These are phyloP conservation scores for Xylaria sp. DNA, from an alignment of 2,329 filamentous ascomycete species.

Conservation along the genomic window DNA sequence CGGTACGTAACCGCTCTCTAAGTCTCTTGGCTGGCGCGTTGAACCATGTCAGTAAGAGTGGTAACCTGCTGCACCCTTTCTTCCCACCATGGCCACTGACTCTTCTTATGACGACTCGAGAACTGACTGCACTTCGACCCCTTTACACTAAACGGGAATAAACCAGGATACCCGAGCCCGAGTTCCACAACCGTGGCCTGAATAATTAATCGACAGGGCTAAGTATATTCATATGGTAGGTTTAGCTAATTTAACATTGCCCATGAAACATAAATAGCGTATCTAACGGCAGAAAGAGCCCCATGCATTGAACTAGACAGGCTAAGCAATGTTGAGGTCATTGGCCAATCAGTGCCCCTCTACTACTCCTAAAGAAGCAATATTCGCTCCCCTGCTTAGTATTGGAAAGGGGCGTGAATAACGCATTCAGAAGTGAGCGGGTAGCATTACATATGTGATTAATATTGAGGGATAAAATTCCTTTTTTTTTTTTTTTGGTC, in stretches of 20 bases:
- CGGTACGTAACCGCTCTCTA: too few relatives aligned
- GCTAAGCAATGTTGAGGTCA: background rate
- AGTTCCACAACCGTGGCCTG: too few relatives aligned
- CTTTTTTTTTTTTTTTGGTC: background rate
- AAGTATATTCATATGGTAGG: too few relatives aligned
- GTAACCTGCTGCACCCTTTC: conserved; percentile 1
- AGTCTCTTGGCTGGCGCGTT: background rate
- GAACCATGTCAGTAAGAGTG: background rate
- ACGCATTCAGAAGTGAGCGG: background rate
- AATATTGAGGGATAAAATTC: background rate
- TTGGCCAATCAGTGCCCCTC: conserved; percentile 25
- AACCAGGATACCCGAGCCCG: too few relatives aligned
- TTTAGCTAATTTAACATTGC: too few relatives aligned
- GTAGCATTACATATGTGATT: background rate
- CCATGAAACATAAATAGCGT: too few relatives aligned
- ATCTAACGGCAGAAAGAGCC: background rate
- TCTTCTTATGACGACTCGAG: background rate
- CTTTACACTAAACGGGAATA: too few relatives aligned
- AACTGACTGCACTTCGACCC: background rate
- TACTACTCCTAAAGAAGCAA: conserved; percentile 27
- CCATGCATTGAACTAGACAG: background rate
- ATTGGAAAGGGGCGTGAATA: background rate
- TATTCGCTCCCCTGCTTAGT: background rate
- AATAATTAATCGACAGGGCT: too few relatives aligned
- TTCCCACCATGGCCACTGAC: conserved; percentile 6